Evolutionary conservation across 257 asterid species (phyloP).

Genomic region (Anisodus acutangulus): DNA sequence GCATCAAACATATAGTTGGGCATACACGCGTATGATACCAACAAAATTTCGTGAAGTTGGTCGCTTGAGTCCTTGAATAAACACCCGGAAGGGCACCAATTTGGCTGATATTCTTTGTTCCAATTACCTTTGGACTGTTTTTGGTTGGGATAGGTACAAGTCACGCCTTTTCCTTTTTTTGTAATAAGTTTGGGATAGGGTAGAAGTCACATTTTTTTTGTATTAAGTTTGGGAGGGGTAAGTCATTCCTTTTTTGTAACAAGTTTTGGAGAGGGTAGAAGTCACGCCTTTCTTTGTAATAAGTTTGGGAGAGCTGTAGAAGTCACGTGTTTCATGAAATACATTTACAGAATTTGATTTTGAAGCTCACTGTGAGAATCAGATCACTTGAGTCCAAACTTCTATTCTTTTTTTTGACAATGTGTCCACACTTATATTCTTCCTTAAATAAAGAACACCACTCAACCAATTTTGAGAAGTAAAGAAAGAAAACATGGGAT

Average conservation of each 20-base stretch:
- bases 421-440: no score
- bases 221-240: background rate
- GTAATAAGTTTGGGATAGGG: no score
- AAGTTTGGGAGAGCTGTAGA: no score
- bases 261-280: no score
- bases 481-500: no score
- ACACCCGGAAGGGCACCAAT: background rate
- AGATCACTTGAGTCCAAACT: background rate
- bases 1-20: background rate
- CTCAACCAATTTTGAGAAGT: no score
- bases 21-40: background rate
- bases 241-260: background rate
- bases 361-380: background rate
- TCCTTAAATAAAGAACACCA: no score
- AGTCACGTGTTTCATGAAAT: background rate
- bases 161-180: background rate
- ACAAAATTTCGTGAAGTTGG: background rate
- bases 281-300: no score
- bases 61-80: background rate
- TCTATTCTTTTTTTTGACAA: no score
- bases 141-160: background rate
- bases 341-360: background rate
- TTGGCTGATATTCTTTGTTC: background rate
- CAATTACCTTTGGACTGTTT: background rate
- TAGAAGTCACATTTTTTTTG: no score